Percentiles rank a stretch among this genome's conserved stretches.
Conservation (phyloP, 345 rosid genomes). For the Ceriops tagal region DNA sequence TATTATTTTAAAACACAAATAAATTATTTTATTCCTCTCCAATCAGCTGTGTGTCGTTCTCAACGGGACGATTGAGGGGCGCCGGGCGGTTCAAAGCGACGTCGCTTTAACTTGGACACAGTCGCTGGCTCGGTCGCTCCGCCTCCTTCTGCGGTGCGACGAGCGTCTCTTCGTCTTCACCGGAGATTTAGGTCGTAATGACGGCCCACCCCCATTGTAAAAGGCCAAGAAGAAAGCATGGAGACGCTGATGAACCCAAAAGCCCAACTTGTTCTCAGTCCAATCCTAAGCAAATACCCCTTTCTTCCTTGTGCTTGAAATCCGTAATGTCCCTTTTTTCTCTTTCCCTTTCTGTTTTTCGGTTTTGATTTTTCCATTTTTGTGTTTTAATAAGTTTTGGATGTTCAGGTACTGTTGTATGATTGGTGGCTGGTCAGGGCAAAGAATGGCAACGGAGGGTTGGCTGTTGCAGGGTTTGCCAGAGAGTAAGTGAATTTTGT, state of each 20-base stretch:
- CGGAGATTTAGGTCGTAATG: neutral
- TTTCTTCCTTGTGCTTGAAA: slow-evolving; percentile 10
- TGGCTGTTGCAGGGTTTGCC: slow-evolving; percentile 40
- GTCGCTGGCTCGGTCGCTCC: no score
- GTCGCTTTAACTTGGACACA: no score
- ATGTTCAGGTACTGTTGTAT: slow-evolving; percentile 28
- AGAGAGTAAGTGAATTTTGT: slow-evolving; percentile 22
- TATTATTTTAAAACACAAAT: no score
- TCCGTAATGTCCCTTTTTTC: neutral
- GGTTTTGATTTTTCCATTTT: neutral
- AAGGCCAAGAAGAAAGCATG: neutral
- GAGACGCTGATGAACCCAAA: neutral
- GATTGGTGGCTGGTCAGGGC: slow-evolving; percentile 41
- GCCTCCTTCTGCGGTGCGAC: no score
- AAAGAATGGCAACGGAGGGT: slow-evolving; percentile 18
- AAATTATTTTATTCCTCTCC: no score
- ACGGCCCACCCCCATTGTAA: neutral
- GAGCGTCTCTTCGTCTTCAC: no score
- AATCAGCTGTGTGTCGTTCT: no score
- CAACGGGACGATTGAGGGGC: no score
- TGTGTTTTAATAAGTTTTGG: neutral
- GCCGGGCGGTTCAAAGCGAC: no score
- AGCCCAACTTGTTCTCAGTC: neutral
- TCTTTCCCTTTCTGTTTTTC: no score
- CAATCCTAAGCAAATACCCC: neutral